Evolutionary conservation across 257 asterid species (phyloP).

Genomic region (Cruciata laevipes): DNA sequence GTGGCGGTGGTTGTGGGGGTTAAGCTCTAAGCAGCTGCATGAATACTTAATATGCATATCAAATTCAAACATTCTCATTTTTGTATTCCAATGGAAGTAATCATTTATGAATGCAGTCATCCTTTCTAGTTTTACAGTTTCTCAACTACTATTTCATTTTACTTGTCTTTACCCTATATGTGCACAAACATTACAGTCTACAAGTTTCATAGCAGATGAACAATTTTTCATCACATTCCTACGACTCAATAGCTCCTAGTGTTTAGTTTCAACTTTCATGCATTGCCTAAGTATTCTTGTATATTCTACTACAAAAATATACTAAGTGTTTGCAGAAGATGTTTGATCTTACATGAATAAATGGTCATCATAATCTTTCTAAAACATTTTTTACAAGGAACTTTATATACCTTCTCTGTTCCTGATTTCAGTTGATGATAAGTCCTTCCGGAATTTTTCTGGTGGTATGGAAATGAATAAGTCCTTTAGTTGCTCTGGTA

Average conservation of each 20-base stretch:
- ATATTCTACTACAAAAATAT: not conserved
- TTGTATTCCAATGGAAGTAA: conserved; percentile 1
- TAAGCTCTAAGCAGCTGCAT: conserved; percentile 7
- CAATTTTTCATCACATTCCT: conserved; percentile 4
- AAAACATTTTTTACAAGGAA: not conserved
- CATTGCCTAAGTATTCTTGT: not conserved
- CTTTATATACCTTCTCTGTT: conserved; percentile 29
- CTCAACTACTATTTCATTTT: not conserved
- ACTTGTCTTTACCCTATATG: not conserved
- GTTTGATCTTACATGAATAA: not conserved
- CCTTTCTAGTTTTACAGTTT: not conserved
- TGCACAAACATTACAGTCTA: no score
- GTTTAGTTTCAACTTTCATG: not conserved
- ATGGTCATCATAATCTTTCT: not conserved
- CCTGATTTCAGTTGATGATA: conserved; percentile 85
- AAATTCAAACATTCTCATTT: not conserved
- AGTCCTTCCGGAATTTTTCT: conserved; percentile 66
- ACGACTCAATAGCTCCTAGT: not conserved
- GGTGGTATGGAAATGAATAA: conserved; percentile 74
- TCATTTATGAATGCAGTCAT: not conserved
- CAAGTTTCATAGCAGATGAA: not conserved
- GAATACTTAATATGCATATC: not conserved
- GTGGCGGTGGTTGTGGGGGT: conserved; percentile 37
- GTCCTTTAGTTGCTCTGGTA: conserved; percentile 64
- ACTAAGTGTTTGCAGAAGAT: not conserved